phyloP scores from a whole-genome alignment of 2,329 filamentous ascomycete genomes.

The Orbilia ellipsospora region DNA sequence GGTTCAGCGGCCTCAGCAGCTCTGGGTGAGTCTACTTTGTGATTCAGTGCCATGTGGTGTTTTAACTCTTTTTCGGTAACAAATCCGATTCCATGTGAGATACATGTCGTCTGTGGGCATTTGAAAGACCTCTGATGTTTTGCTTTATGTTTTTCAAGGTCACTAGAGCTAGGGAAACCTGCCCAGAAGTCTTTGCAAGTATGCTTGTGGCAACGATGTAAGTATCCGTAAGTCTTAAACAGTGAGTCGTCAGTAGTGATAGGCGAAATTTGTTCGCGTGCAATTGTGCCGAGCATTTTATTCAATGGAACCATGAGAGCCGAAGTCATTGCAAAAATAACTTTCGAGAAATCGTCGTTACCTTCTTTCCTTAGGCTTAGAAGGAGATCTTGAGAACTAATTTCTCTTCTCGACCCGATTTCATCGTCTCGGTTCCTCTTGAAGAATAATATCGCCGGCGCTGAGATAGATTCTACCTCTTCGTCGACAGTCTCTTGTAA shows the following conservation, averaged over 20 bases:
- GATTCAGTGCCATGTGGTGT: no score
- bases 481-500: not conserved
- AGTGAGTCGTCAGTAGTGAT: not conserved
- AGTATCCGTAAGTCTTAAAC: slow-evolving; percentile 1
- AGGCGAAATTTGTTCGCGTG: not conserved
- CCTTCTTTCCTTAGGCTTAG: not conserved
- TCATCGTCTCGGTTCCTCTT: no score
- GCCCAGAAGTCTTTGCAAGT: slow-evolving; percentile 2
- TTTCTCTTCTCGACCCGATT: not conserved
- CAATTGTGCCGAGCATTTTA: not conserved
- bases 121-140: slow-evolving; percentile 8
- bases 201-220: slow-evolving; percentile 5
- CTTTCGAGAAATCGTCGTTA: not conserved
- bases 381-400: not conserved
- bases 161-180: not conserved
- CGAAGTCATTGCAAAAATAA: not conserved
- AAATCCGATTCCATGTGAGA: slow-evolving; percentile 13
- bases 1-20: no score
- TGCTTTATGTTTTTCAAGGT: not conserved
- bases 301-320: slow-evolving; percentile 5
- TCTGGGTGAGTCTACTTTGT: no score
- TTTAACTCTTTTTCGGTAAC: no score
- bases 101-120: slow-evolving; percentile 7
- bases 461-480: not conserved
- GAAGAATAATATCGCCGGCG: no score